Conservation (phyloP, 1,284 basidiomycete species). For the Agroathelia rolfsii region DNA sequence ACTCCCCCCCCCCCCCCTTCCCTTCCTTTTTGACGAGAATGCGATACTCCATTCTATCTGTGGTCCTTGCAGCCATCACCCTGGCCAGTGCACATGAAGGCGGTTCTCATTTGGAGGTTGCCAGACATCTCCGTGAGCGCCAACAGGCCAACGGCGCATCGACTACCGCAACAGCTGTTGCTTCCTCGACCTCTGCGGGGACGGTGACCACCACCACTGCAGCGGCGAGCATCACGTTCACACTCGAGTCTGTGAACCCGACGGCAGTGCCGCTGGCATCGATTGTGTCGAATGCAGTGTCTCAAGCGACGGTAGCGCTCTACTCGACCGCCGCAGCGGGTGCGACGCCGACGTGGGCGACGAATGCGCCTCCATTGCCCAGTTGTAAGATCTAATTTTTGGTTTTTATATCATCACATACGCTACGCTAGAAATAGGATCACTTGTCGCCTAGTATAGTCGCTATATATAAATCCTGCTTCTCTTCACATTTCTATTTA, state of each 20-base stretch:
- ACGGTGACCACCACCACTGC: slow-evolving; percentile 22
- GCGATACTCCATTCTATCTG: slow-evolving; percentile 18
- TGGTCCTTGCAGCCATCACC: slow-evolving; percentile 21
- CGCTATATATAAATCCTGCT: too few relatives aligned
- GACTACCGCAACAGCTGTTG: slow-evolving; percentile 4
- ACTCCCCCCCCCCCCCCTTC: too few relatives aligned
- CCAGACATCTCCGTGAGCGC: slow-evolving; percentile 21
- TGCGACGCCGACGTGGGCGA: slow-evolving; percentile 30
- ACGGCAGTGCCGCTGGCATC: slow-evolving; percentile 43
- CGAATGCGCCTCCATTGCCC: slow-evolving; percentile 44
- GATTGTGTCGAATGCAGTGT: slow-evolving; percentile 31
- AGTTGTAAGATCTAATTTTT: slow-evolving; percentile 29
- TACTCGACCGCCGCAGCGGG: slow-evolving; percentile 30
- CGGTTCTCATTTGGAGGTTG: slow-evolving; percentile 10
- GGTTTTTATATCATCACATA: too few relatives aligned
- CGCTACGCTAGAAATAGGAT: too few relatives aligned
- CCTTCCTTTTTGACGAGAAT: slow-evolving; percentile 14
- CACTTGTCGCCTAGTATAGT: too few relatives aligned
- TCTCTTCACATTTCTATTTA: neutral
- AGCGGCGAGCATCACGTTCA: slow-evolving; percentile 2
- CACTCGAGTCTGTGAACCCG: slow-evolving; percentile 46
- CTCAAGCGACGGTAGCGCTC: slow-evolving; percentile 30
- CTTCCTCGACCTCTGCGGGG: slow-evolving; percentile 12
- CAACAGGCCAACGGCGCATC: slow-evolving; percentile 21
- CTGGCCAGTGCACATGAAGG: slow-evolving; percentile 22